phyloP scores from a whole-genome alignment of 148 eudicot genomes.

The Rhododendron ferrugineum region DNA sequence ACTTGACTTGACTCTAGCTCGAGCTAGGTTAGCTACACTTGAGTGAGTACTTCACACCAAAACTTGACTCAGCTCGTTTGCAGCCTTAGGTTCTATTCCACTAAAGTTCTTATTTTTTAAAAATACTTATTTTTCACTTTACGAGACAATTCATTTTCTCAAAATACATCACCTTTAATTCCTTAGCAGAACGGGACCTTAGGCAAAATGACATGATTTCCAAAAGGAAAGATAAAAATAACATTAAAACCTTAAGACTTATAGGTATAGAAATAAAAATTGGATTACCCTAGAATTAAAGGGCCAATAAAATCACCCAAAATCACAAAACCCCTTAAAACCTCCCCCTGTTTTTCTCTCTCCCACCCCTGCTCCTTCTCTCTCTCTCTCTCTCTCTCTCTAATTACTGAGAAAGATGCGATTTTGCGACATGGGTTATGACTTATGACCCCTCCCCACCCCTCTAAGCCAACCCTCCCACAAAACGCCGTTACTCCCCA shows the following conservation, averaged over 20 bases:
- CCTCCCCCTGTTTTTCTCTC: neutral
- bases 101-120: no score
- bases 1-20: neutral
- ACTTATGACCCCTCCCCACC: neutral
- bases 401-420: neutral
- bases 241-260: neutral
- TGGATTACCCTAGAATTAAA: neutral
- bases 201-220: neutral
- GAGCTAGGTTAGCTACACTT: neutral
- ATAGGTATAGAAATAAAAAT: neutral
- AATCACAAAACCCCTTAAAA: neutral
- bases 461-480: neutral
- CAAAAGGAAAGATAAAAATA: neutral
- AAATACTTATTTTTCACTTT: no score
- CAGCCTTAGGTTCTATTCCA: no score
- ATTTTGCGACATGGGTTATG: neutral
- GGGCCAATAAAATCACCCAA: neutral
- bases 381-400: neutral
- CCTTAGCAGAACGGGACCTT: no score
- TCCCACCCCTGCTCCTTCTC: neutral
- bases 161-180: no score
- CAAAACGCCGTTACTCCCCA: conserved; percentile 24
- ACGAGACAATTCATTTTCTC: no score
- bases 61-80: neutral
- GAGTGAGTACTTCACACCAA: neutral